Base-by-base conservation (phyloP, 1,284 basidiomycete genomes). In the Irpex sp. region DNA sequence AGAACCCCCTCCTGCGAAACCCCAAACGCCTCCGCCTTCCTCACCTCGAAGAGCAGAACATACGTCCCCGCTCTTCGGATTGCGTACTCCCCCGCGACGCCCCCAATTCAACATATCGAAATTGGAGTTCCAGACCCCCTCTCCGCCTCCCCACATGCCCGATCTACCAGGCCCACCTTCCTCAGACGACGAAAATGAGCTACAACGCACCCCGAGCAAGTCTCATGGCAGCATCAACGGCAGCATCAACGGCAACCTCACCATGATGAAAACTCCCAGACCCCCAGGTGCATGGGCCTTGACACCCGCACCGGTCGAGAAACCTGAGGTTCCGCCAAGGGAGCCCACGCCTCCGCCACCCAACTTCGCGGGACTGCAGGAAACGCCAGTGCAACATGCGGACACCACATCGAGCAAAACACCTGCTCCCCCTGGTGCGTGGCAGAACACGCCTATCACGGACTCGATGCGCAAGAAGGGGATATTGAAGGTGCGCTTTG, bases 351-450 rank as follows among this genome's bases (percentile, higher is more conserved):
- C 33, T 21, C 53, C 53, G 2, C 9, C 21, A 35, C 53, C 53
- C 13, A 55, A 55, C 33, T 35, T 55, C n/a, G 31, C 17, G n/a
- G 53, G 11, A 11, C 31, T 15, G 7, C 53, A 55, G n/a, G 53
- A 55, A 15, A 55, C 53, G 8, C 53, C 31, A 17, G 9, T 11
- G 3, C 9, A 5, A 4, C 13, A 17, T 35, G 53, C 26, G 21
- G 21, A 26, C 33, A 17, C 33, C 13, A 55, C 53, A 39, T 15
- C 57, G 37, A 50, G 46, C 9, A 57, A 82, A 62, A 91, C 88
- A 1, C 90, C 90, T 49, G 85, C 82, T 4, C 83, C 82, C 5
- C 89, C 90, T n/a, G 90, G 90, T 26, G 88, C 80, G 39, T 91
- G 88, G 88, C 66, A 83, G 56, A 72, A 77, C 5, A 90, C 89